Evolutionary conservation across 169 alveolate genomes (phyloP).

Genomic region (Cryptosporidium sp.): DNA sequence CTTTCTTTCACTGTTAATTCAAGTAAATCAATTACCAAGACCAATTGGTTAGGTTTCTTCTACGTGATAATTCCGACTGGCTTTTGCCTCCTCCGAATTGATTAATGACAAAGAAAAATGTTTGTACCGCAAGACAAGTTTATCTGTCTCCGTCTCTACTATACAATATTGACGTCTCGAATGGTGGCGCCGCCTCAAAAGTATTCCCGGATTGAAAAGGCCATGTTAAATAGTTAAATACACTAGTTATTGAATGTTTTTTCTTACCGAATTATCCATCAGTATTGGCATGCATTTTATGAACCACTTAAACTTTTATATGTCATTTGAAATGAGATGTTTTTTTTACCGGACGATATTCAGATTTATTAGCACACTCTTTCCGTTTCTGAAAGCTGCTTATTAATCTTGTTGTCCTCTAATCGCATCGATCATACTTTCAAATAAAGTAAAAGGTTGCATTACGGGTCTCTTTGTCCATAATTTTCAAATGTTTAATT

Average conservation of each 20-base stretch:
- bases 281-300: not conserved
- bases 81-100: conserved; percentile 40
- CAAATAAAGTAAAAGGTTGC: too few relatives aligned
- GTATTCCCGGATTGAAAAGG: conserved; percentile 12
- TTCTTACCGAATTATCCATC: not conserved
- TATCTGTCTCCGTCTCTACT: conserved; percentile 69
- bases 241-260: not conserved
- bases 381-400: too few relatives aligned
- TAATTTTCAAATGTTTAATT: too few relatives aligned
- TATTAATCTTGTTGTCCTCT: not conserved
- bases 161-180: conserved; percentile 58
- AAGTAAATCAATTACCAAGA: conserved; percentile 6
- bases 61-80: conserved; percentile 15
- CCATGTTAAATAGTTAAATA: not conserved
- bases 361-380: not conserved
- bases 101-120: not conserved
- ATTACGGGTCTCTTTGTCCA: too few relatives aligned
- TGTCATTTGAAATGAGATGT: not conserved
- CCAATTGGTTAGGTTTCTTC: conserved; percentile 4
- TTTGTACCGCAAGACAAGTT: conserved; percentile 67
- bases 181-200: conserved; percentile 31
- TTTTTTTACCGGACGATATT: too few relatives aligned
- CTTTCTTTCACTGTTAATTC: conserved; percentile 1
- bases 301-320: too few relatives aligned
- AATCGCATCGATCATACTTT: not conserved